These are phyloP conservation scores for Sporisorium scitamineum DNA, from an alignment of 1,284 basidiomycete species.

Conservation along the genomic window DNA sequence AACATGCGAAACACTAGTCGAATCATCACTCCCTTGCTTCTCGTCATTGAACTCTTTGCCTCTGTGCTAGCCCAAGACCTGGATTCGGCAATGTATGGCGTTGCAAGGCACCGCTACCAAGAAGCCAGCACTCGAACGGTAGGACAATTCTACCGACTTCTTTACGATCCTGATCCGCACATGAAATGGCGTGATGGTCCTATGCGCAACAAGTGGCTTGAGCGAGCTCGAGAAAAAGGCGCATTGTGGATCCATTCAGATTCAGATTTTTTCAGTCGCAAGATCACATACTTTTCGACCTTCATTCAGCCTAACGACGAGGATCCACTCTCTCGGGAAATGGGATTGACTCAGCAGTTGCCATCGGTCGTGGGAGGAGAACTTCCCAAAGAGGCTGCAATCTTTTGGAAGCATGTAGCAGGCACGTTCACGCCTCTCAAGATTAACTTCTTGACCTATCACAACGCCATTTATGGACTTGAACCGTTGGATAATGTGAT, in stretches of 20 bases:
- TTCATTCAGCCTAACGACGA: not conserved
- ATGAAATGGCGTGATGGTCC: not conserved
- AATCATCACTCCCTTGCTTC: too few relatives aligned
- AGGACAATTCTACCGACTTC: not conserved
- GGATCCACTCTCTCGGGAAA: not conserved
- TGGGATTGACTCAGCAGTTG: not conserved
- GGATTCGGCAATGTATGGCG: not conserved
- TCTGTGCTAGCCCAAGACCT: too few relatives aligned
- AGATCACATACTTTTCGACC: not conserved
- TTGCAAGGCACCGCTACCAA: not conserved
- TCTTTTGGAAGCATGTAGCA: slow-evolving; percentile 12
- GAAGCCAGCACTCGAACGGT: not conserved
- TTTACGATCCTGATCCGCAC: not conserved
- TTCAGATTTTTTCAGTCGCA: not conserved
- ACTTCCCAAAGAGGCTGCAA: slow-evolving; percentile 5
- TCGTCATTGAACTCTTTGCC: too few relatives aligned
- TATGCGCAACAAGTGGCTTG: not conserved
- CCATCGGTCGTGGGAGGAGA: not conserved
- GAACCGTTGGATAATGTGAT: not conserved
- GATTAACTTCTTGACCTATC: slow-evolving; percentile 6
- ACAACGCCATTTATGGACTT: not conserved
- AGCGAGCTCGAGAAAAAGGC: not conserved
- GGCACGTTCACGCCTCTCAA: not conserved
- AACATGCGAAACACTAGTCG: too few relatives aligned
- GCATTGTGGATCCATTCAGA: not conserved